Evolutionary conservation across 352 stramenopile genomes (phyloP), one percentile per base, ranked within the genome.

Genomic region (Globisporangium nunn): DNA sequence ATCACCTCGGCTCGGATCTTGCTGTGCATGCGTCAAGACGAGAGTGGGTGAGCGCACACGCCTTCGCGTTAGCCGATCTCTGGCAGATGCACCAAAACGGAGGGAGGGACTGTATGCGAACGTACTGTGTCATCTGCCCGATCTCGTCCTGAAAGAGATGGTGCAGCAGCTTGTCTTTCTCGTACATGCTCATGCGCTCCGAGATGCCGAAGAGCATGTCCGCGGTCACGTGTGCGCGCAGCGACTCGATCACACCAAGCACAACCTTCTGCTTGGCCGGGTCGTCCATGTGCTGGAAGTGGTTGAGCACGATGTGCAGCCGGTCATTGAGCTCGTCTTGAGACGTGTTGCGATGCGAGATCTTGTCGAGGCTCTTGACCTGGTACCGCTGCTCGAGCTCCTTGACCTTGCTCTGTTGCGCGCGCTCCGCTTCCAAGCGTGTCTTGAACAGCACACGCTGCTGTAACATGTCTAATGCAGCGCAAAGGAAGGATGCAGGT

Each of bases 231-330:
- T 83, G 74, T 0, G 79, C 76, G 11, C 63, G 52, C 43, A 89
- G 49, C 0, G 74, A 54, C 3, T 77, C 64, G 28, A 86, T 72
- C 12, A 79, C 73, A 0, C 69, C 62, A 2, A 85, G 54, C 30
- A 89, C 64, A 15, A 89, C 63, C 3, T 69, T 57, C 23, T 89
- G 72, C 44, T 89, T 88, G 29, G 84, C 74, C 0, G 67, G 40
- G 12, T 80, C 68, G 52, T 74, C 70, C 43, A 87, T 79, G 55
- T 82, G 72, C 61, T 82, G 70, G 56, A 88, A 88, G 50, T 76
- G 63, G 33, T 76, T 67, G 14, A 88, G 61, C 23, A 88, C 74
- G 6, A 41, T 52, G 50, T 74, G 66, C 11, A 87, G 57, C 35
- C 83, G 83, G 6, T 68, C 68, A 41, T 69, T 71, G 53, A 88